Base-by-base conservation (phyloP, 2,329 filamentous ascomycete genomes). In the Epichloe sp. region DNA sequence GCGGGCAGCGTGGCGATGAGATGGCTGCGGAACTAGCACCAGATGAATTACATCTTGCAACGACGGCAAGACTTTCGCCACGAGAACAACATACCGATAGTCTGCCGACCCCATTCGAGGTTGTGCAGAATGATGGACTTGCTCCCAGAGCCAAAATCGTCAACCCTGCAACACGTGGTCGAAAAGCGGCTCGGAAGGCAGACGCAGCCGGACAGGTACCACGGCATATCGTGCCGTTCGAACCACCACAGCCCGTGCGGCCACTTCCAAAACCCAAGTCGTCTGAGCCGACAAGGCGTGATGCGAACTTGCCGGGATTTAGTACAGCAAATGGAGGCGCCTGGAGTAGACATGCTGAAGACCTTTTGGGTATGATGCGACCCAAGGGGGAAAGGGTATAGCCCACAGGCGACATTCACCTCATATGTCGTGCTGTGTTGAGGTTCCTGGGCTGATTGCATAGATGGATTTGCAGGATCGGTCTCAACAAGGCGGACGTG, bases 281-380 rank as follows among this genome's bases (percentile, higher is more conserved):
- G 15, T 40, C 46, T 1, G 26, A 42, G 34, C 56, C 47, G 48
- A 52, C 34, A 41, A 42, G 15, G 50, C 23, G 17, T 19, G 46
- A 19, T 19, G 21, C 54, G 60, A 56, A 53, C n/a, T 60, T 73
- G 52, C 68, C 71, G 10, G 70, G 69, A 2, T 76, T 77, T 52
- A 65, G 65, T 2, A 74, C 69, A 58, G 73, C 71, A 3, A 78
- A 76, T 56, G 69, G 77, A 15, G 82, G 82, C 3, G 78, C 83
- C 0, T 87, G 83, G 83, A 86, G 81, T 57, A 75, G 73, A 23
- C 83, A 86, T 60, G 82, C 83, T 0, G 73, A 78, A 56, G 83
- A 87, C 62, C 60, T 87, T 45, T 76, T 87, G 55, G 80, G 78
- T 38, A 76, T 70, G 59, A 79, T 74, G 59, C 71, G 78, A 46